phyloP scores from a whole-genome alignment of 768 basidiomycete genomes.

The Nevesoporus exiguus region DNA sequence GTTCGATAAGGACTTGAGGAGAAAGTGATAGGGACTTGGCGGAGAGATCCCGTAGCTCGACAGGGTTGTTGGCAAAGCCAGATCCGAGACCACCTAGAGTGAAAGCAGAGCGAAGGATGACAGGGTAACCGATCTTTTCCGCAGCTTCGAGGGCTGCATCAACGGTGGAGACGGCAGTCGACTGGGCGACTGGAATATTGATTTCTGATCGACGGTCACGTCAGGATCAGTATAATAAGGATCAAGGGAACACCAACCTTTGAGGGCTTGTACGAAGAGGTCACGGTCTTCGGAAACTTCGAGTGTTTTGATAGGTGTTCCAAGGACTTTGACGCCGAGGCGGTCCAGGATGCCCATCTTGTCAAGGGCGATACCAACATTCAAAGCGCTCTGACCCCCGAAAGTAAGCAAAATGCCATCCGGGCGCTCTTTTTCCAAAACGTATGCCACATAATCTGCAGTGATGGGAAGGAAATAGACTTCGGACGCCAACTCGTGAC shows the following conservation, averaged over 20 bases:
- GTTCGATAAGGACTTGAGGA: constrained; percentile 96
- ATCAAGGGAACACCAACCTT: constrained; percentile 52
- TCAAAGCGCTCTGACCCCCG: constrained; percentile 96
- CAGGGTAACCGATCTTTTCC: constrained; percentile 90
- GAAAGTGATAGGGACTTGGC: constrained; percentile 88
- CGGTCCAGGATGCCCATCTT: constrained; percentile 95
- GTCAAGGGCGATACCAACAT: constrained; percentile 95
- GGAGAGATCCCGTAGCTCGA: constrained; percentile 91
- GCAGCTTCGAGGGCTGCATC: constrained; percentile 91
- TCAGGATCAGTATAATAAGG: constrained; percentile 1
- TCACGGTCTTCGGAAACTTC: constrained; percentile 97
- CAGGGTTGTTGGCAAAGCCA: constrained; percentile 92
- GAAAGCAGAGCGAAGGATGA: constrained; percentile 95
- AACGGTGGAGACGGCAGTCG: constrained; percentile 94
- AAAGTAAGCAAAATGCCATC: constrained; percentile 97
- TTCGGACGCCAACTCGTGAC: constrained; percentile 92
- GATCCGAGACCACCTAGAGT: constrained; percentile 98
- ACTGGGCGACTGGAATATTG: constrained; percentile 92
- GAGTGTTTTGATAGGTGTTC: constrained; percentile 91
- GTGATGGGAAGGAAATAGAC: constrained; percentile 98
- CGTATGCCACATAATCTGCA: constrained; percentile 96
- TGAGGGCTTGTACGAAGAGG: constrained; percentile 92
- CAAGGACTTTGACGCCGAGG: constrained; percentile 88
- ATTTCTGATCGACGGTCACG: constrained; percentile 61
- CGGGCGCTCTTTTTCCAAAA: constrained; percentile 96